Evolutionary conservation across 1,284 basidiomycete genomes (phyloP).

Genomic region (Ganoderma meredithae): DNA sequence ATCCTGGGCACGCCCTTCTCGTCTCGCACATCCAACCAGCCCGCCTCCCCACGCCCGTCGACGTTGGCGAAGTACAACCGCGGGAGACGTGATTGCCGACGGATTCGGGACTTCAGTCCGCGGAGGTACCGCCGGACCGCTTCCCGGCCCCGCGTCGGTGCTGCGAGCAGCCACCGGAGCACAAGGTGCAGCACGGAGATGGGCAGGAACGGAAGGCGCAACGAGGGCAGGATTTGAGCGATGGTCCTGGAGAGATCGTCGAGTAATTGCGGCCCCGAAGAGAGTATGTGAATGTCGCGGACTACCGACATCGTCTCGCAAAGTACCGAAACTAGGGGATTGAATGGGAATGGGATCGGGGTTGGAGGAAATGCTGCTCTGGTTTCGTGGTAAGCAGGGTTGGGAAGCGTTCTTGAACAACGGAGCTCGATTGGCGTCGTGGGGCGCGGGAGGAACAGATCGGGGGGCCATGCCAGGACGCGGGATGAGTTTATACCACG

Average conservation of each 20-base stretch:
- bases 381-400: not conserved
- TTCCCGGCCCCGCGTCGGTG: constrained; percentile 2
- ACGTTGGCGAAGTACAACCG: not conserved
- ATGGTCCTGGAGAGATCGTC: constrained; percentile 13
- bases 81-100: not conserved
- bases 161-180: constrained; percentile 15
- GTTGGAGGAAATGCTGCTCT: not conserved
- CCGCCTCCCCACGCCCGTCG: constrained; percentile 1
- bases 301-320: constrained; percentile 12
- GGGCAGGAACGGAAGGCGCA: constrained; percentile 12
- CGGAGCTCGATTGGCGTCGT: not conserved
- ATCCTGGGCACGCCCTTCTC: constrained; percentile 39
- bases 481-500: constrained; percentile 1
- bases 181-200: constrained; percentile 15
- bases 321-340: not conserved
- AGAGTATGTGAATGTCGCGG: constrained; percentile 15
- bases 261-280: constrained; percentile 16
- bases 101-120: not conserved
- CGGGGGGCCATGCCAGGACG: not conserved
- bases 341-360: not conserved
- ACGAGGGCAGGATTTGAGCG: constrained; percentile 5
- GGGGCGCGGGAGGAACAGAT: not conserved
- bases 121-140: constrained; percentile 12
- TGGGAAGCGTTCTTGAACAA: too few species aligned
- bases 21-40: not conserved